A percentile compares a stretch with the other conserved stretches of the same genome.
Conservation (phyloP, 225 moss, liverwort and hornwort species). For the Polytrichum commune region DNA sequence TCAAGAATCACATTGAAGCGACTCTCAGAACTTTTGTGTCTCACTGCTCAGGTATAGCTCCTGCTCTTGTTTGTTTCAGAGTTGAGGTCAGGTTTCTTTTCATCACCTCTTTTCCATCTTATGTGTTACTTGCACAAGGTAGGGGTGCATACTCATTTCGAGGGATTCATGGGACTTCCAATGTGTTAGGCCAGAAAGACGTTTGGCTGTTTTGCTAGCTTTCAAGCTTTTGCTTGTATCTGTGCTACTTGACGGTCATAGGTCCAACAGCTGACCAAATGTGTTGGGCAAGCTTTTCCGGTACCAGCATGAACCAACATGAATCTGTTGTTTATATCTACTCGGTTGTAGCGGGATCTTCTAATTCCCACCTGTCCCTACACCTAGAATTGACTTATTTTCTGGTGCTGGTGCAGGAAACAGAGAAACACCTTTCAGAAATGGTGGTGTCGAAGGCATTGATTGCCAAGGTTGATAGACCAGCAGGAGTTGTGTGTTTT, state of each 20-base stretch:
- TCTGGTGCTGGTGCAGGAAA: conserved; percentile 61
- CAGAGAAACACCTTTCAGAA: conserved; percentile 93
- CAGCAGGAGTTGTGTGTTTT: conserved; percentile 89
- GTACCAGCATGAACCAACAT: too few relatives aligned
- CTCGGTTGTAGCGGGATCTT: too few relatives aligned
- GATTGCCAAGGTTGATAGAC: conserved; percentile 95
- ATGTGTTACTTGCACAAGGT: neutral
- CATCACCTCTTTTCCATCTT: neutral
- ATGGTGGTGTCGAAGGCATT: conserved; percentile 99
- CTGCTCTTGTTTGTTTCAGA: neutral
- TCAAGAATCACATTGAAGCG: conserved; percentile 89
- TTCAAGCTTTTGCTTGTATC: conserved; percentile 1
- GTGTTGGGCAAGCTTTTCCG: too few relatives aligned
- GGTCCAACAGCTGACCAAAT: too few relatives aligned
- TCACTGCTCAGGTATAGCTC: conserved; percentile 45
- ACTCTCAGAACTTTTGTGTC: conserved; percentile 89
- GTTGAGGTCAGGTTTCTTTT: neutral
- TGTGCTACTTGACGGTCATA: neutral
- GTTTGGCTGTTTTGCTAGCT: neutral
- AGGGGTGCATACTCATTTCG: neutral
- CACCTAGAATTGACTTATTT: neutral
- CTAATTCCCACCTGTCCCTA: too few relatives aligned
- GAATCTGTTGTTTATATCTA: too few relatives aligned
- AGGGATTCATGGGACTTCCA: neutral
- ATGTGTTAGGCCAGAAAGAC: neutral